Evolutionary conservation across 352 stramenopile species (phyloP).

Genomic region (Pythium coloratum): DNA sequence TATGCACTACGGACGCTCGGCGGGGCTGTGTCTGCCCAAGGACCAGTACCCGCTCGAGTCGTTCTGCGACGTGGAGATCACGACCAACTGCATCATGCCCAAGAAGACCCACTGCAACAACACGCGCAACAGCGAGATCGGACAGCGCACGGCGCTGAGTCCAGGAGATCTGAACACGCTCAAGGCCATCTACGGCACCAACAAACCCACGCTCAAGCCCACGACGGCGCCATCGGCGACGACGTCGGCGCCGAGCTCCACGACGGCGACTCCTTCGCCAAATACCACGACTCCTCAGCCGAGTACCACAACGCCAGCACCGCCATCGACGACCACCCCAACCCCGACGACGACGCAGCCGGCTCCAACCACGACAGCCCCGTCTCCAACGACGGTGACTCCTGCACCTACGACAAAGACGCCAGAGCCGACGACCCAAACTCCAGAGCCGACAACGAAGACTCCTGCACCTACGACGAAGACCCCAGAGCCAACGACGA

Average conservation of each 20-base stretch:
- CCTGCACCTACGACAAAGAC: not conserved
- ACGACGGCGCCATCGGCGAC: conserved; percentile 2
- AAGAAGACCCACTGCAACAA: conserved; percentile 70
- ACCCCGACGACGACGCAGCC: conserved; percentile 1
- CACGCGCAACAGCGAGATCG: conserved; percentile 61
- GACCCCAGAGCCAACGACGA: not conserved
- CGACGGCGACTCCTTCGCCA: not conserved
- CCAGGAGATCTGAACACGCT: conserved; percentile 65
- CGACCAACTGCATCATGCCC: conserved; percentile 69
- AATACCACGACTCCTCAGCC: not conserved
- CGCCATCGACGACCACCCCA: not conserved
- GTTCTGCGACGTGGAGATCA: conserved; percentile 67
- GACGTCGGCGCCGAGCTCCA: not conserved
- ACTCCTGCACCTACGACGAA: not conserved
- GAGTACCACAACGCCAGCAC: conserved; percentile 4
- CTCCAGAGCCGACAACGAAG: not conserved
- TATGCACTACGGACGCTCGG: conserved; percentile 74
- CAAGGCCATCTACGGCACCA: conserved; percentile 51
- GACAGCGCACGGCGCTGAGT: conserved; percentile 53
- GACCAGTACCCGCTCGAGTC: conserved; percentile 55
- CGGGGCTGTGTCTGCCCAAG: conserved; percentile 72
- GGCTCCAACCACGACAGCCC: not conserved
- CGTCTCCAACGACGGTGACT: not conserved
- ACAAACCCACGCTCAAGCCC: conserved; percentile 16
- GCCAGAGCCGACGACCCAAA: not conserved